A percentile compares a stretch with the other conserved stretches of the same genome.
Evolutionary conservation across 2,329 filamentous ascomycete species (phyloP).

Genomic region (Aspergillus sojae): DNA sequence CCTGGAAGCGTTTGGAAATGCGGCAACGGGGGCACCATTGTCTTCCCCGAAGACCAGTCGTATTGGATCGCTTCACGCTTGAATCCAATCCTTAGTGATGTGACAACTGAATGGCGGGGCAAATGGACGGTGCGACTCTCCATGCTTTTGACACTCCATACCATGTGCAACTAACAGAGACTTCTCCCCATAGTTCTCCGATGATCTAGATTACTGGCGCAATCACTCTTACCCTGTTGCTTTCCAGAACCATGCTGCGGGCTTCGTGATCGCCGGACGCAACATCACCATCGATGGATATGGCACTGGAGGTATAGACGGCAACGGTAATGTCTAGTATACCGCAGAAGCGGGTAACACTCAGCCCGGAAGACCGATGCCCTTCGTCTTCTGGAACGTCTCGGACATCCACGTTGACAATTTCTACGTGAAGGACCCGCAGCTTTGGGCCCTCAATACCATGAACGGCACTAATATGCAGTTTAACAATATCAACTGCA

Average conservation of each 20-base stretch:
- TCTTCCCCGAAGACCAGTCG: constrained; percentile 54
- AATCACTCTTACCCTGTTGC: constrained; percentile 54
- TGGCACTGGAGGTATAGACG: constrained; percentile 56
- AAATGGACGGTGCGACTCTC: constrained; percentile 49
- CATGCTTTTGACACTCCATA: constrained; percentile 23
- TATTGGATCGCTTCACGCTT: constrained; percentile 56
- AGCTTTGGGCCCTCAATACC: constrained; percentile 57
- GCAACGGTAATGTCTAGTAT: constrained; percentile 60
- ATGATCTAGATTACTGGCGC: constrained; percentile 58
- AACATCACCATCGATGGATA: constrained; percentile 56
- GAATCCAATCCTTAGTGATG: constrained; percentile 54
- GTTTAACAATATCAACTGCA: background rate
- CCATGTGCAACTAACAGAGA: background rate
- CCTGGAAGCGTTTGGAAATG: constrained; percentile 45
- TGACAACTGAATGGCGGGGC: constrained; percentile 56
- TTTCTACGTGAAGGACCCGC: constrained; percentile 56
- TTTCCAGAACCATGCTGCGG: constrained; percentile 60
- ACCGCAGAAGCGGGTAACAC: constrained; percentile 51
- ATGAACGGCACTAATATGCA: constrained; percentile 59
- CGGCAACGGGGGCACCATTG: constrained; percentile 46
- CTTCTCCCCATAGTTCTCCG: constrained; percentile 39
- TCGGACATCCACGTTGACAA: constrained; percentile 57
- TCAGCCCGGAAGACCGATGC: constrained; percentile 32
- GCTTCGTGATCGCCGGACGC: constrained; percentile 55
- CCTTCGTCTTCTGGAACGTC: constrained; percentile 20